These are phyloP conservation scores for Henckelia pumila DNA, from an alignment of 257 asterid species.

Conservation along the genomic window DNA sequence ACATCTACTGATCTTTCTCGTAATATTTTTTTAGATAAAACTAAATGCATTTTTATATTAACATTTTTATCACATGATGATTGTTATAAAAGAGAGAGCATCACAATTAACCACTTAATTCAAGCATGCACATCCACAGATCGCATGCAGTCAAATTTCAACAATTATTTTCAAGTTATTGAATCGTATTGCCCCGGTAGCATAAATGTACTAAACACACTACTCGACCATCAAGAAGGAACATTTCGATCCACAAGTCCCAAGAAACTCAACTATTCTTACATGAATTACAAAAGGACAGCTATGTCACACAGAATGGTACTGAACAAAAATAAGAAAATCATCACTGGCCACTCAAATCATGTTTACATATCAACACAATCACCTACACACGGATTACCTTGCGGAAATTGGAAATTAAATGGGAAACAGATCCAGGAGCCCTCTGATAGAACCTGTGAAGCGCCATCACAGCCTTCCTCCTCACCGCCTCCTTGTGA, in stretches of 20 bases:
- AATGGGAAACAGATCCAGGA: constrained; percentile 83
- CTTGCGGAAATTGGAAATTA: constrained; percentile 83
- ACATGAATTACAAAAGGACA: too few relatives aligned
- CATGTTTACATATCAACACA: too few relatives aligned
- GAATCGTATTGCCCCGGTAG: background rate
- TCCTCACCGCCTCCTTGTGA: constrained; percentile 91
- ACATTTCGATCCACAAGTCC: background rate
- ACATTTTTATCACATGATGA: background rate
- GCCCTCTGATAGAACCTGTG: constrained; percentile 83
- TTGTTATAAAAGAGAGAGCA: background rate
- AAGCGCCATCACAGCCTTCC: constrained; percentile 96
- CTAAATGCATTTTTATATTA: background rate
- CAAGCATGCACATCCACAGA: background rate
- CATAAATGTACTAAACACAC: background rate
- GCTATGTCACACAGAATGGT: background rate
- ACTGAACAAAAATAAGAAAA: background rate
- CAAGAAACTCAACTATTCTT: background rate
- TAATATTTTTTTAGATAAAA: too few relatives aligned
- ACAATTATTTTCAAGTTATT: background rate
- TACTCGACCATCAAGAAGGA: background rate
- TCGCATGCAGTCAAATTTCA: background rate
- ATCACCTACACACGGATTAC: constrained; percentile 31
- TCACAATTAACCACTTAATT: background rate
- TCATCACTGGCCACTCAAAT: background rate
- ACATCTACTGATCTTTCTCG: background rate